Evolutionary conservation across 2,329 filamentous ascomycete species (phyloP).

Genomic region (Calonectria pauciramosa): DNA sequence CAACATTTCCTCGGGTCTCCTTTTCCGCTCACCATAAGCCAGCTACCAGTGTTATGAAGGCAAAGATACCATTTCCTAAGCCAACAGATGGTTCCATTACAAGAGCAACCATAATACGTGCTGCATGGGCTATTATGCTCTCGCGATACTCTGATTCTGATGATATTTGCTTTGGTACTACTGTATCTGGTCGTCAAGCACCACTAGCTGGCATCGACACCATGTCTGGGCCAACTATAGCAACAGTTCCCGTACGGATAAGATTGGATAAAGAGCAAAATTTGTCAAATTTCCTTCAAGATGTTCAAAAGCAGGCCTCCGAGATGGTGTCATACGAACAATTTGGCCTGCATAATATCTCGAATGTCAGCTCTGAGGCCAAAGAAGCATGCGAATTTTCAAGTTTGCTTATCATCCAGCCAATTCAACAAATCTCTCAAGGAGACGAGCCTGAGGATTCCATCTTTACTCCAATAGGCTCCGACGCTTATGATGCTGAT

Average conservation of each 20-base stretch:
- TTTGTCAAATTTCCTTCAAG: background rate
- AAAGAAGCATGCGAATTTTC: slow-evolving; percentile 13
- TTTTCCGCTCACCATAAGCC: slow-evolving; percentile 60
- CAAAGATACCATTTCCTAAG: background rate
- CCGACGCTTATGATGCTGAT: background rate
- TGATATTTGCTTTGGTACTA: slow-evolving; percentile 44
- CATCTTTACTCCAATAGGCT: background rate
- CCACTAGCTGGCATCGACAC: slow-evolving; percentile 38
- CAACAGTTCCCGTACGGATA: slow-evolving; percentile 36
- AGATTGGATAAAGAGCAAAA: slow-evolving; percentile 40
- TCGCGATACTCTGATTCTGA: slow-evolving; percentile 42
- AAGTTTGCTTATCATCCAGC: slow-evolving; percentile 8
- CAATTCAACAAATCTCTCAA: background rate
- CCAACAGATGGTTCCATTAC: background rate
- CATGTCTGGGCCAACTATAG: slow-evolving; percentile 36
- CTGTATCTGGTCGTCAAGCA: slow-evolving; percentile 43
- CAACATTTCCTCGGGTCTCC: slow-evolving; percentile 58
- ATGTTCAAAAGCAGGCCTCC: slow-evolving; percentile 4
- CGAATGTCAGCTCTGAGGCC: background rate
- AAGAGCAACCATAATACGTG: slow-evolving; percentile 39
- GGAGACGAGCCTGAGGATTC: background rate
- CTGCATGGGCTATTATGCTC: slow-evolving; percentile 47
- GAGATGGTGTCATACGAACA: slow-evolving; percentile 12
- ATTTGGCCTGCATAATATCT: slow-evolving; percentile 14
- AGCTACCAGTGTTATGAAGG: slow-evolving; percentile 56